Percentiles rank a stretch among this genome's conserved stretches.
Conservation (phyloP, 352 stramenopile genomes). For the Phytopythium helicoides region DNA sequence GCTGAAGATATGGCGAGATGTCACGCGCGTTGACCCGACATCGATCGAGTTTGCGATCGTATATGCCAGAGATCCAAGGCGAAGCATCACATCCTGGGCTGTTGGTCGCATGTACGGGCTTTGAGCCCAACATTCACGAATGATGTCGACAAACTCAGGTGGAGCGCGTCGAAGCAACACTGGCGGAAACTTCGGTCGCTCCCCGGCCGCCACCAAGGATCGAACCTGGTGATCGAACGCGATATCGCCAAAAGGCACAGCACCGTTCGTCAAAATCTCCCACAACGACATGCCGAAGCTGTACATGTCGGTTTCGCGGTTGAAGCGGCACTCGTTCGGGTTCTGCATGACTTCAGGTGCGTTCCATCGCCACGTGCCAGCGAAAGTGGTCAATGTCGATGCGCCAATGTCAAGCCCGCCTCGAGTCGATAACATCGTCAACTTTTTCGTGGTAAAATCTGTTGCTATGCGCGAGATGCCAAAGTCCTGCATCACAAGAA, state of each 20-base stretch:
- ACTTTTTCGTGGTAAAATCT: slow-evolving; percentile 55
- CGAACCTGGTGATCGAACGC: slow-evolving; percentile 71
- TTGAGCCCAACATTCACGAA: slow-evolving; percentile 63
- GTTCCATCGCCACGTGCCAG: slow-evolving; percentile 75
- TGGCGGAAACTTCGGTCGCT: slow-evolving; percentile 48
- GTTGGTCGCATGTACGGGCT: slow-evolving; percentile 41
- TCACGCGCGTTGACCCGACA: slow-evolving; percentile 31
- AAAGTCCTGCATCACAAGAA: slow-evolving; percentile 34
- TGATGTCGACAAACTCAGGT: slow-evolving; percentile 61
- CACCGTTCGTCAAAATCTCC: slow-evolving; percentile 70
- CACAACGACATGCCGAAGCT: slow-evolving; percentile 70
- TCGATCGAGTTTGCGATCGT: slow-evolving; percentile 36
- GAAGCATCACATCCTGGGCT: slow-evolving; percentile 68
- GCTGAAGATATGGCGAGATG: slow-evolving; percentile 53
- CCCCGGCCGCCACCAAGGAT: slow-evolving; percentile 46
- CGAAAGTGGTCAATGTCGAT: slow-evolving; percentile 57
- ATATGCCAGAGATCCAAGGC: slow-evolving; percentile 58
- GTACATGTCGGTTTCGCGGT: slow-evolving; percentile 74
- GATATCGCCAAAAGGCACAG: slow-evolving; percentile 60
- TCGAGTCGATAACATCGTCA: slow-evolving; percentile 12
- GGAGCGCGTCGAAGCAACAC: slow-evolving; percentile 46
- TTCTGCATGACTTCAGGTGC: slow-evolving; percentile 71
- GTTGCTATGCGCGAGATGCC: slow-evolving; percentile 71
- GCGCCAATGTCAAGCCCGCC: slow-evolving; percentile 16
- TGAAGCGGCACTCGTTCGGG: slow-evolving; percentile 63